Evolutionary conservation across 2,329 filamentous ascomycete genomes (phyloP), one percentile per base, ranked within the genome.

Genomic region (Sarocladiaceae sp.): DNA sequence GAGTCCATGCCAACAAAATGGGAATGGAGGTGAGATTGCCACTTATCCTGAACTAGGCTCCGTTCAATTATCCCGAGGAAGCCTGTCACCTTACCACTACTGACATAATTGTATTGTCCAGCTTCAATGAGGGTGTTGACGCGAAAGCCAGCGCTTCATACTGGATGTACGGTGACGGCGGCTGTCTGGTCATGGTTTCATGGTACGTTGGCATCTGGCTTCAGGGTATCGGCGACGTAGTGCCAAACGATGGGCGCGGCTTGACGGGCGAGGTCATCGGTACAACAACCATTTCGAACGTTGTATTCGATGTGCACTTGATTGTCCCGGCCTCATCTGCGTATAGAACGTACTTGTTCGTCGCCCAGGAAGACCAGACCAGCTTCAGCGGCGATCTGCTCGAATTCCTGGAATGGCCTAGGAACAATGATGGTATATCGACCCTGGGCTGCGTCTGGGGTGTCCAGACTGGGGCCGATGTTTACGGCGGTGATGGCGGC

Each of bases 11-110:
- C 17, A n/a, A 20, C 26, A 12, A 33, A 13, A 3, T 48, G 26
- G 17, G 44, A 48, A 33, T 20, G 44, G 44, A 48, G 26, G 44
- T 46, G 12, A 46, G 40, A 28, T 33, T 33, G 23, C 12, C 20
- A 4, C 5, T 28, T 46, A 7, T 5, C 12, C 17, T 42, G 29
- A 33, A 33, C n/a, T n/a, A n/a, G n/a, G n/a, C n/a, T n/a, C n/a
- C n/a, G n/a, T n/a, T n/a, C n/a, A n/a, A n/a, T n/a, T n/a, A n/a
- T n/a, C n/a, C n/a, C n/a, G n/a, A n/a, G n/a, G n/a, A n/a, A n/a
- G n/a, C n/a, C n/a, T n/a, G n/a, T n/a, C n/a, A n/a, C n/a, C n/a
- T n/a, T n/a, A n/a, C n/a, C n/a, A n/a, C n/a, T n/a, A n/a, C n/a
- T n/a, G 29, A 33, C 10, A 33, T 15, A 33, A 8, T 33, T 8